These are phyloP conservation scores for Epichloe hybrida DNA, from an alignment of 2,329 filamentous ascomycete genomes.

Conservation along the genomic window DNA sequence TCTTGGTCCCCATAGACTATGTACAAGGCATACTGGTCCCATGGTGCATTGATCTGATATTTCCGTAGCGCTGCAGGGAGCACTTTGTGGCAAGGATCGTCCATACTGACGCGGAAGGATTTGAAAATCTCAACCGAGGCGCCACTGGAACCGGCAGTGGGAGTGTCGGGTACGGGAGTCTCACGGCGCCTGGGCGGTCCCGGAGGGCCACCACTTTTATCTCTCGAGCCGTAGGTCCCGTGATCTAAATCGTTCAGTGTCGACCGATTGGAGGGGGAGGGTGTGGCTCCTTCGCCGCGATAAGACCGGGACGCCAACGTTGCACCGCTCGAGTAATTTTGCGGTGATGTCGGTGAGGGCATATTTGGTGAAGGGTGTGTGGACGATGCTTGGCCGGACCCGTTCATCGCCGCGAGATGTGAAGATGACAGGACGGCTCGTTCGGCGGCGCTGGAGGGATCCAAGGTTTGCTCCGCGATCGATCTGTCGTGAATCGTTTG, in stretches of 20 bases:
- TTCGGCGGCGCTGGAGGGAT: conserved; percentile 55
- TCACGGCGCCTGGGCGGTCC: conserved; percentile 43
- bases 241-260: conserved; percentile 41
- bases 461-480: conserved; percentile 49
- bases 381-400: conserved; percentile 40
- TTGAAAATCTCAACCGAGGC: conserved; percentile 91
- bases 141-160: conserved; percentile 42
- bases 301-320: conserved; percentile 51
- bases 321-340: conserved; percentile 36
- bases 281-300: conserved; percentile 39
- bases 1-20: conserved; percentile 99
- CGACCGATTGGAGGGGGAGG: conserved; percentile 38
- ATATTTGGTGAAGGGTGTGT: conserved; percentile 52
- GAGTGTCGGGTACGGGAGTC: conserved; percentile 49
- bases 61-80: conserved; percentile 90
- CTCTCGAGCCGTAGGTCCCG: conserved; percentile 16
- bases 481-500: conserved; percentile 55
- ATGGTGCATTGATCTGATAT: conserved; percentile 96
- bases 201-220: conserved; percentile 13
- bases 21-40: conserved; percentile 93
- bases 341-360: conserved; percentile 57
- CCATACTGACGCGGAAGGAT: conserved; percentile 93
- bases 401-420: conserved; percentile 58
- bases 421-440: conserved; percentile 53
- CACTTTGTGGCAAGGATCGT: conserved; percentile 95